These are phyloP conservation scores for Penicillium sp. DNA, from an alignment of 2,329 filamentous ascomycete genomes.

Conservation along the genomic window DNA sequence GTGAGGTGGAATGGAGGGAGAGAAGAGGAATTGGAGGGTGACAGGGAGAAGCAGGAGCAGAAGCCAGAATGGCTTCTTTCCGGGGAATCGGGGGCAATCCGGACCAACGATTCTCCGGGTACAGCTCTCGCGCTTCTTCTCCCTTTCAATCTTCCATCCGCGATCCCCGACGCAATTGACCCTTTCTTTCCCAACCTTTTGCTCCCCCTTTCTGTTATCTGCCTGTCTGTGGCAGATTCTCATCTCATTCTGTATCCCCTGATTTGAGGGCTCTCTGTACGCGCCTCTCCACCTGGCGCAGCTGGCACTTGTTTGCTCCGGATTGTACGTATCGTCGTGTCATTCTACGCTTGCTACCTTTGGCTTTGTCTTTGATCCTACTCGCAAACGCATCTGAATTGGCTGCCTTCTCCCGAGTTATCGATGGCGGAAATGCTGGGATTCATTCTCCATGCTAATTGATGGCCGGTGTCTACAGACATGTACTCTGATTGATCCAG, in stretches of 20 bases:
- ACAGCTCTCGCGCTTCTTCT: background rate
- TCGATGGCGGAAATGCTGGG: slow-evolving; percentile 6
- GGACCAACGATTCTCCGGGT: slow-evolving; percentile 2
- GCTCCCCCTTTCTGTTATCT: slow-evolving; percentile 4
- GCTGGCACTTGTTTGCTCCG: slow-evolving; percentile 20
- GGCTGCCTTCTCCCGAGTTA: no score
- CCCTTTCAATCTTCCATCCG: background rate
- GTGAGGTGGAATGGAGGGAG: slow-evolving; percentile 6
- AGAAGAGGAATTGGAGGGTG: slow-evolving; percentile 2
- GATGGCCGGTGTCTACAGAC: slow-evolving; percentile 35
- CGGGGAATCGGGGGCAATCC: slow-evolving; percentile 5
- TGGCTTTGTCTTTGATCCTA: slow-evolving; percentile 8
- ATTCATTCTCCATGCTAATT: slow-evolving; percentile 37
- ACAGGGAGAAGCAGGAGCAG: slow-evolving; percentile 7
- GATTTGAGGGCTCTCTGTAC: slow-evolving; percentile 8
- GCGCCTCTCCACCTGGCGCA: slow-evolving; percentile 10
- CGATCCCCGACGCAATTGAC: slow-evolving; percentile 3
- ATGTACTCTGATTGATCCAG: slow-evolving; percentile 40
- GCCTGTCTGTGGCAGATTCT: slow-evolving; percentile 15
- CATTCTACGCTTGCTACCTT: slow-evolving; percentile 19
- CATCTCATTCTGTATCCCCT: slow-evolving; percentile 18
- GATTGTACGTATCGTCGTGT: slow-evolving; percentile 40
- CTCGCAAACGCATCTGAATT: background rate
- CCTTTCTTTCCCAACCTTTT: slow-evolving; percentile 1
- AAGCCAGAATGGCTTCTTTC: slow-evolving; percentile 7